Evolutionary conservation across 2,329 filamentous ascomycete species (phyloP).

Genomic region (Sclerotinia nivalis): DNA sequence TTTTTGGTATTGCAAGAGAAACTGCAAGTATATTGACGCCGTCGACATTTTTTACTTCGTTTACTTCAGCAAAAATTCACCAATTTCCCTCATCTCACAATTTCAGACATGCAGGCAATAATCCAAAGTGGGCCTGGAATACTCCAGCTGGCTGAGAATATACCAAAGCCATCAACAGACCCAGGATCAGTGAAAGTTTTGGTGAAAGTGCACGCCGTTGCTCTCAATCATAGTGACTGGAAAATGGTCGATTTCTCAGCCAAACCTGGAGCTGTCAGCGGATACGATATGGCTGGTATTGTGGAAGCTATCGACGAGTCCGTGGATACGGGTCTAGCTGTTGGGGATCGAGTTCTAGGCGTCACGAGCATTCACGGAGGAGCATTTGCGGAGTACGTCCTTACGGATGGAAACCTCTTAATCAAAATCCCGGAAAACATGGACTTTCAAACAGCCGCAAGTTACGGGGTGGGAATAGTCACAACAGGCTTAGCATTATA

Average conservation of each 20-base stretch:
- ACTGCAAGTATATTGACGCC: not conserved
- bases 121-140: constrained; percentile 9
- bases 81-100: not conserved
- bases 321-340: not conserved
- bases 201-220: constrained; percentile 14
- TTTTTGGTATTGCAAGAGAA: not conserved
- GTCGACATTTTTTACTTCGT: not conserved
- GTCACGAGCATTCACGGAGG: constrained; percentile 21
- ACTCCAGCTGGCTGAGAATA: not conserved
- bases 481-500: constrained; percentile 18
- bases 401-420: constrained; percentile 11
- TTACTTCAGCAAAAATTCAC: not conserved
- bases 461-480: constrained; percentile 8
- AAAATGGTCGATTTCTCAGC: constrained; percentile 23
- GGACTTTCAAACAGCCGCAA: constrained; percentile 6
- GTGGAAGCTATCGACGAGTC: constrained; percentile 14
- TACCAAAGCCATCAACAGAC: not conserved
- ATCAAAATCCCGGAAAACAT: constrained; percentile 15
- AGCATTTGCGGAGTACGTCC: constrained; percentile 23
- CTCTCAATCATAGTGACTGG: constrained; percentile 21
- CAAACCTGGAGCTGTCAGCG: constrained; percentile 18
- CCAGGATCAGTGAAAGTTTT: constrained; percentile 8
- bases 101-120: constrained; percentile 1
- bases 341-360: constrained; percentile 22
- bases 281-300: constrained; percentile 22